A percentile compares a stretch with the other conserved stretches of the same genome.
These are phyloP conservation scores for Sistotremastrum niveocremeum DNA, from an alignment of 768 basidiomycete species.

Conservation along the genomic window DNA sequence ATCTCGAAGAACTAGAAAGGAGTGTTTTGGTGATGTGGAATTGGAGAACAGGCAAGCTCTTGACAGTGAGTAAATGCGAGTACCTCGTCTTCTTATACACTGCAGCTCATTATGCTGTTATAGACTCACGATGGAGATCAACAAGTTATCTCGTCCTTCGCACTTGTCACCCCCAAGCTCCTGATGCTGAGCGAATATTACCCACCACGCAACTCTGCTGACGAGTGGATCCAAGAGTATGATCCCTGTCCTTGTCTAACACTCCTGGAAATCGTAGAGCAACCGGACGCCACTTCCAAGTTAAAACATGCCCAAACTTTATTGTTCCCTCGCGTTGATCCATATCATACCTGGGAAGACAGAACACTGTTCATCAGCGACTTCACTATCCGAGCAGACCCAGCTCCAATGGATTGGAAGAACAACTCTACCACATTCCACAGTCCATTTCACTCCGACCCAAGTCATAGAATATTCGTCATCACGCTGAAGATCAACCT, in stretches of 20 bases:
- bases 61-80: conserved; percentile 29
- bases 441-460: conserved; percentile 35
- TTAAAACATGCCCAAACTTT: conserved; percentile 26
- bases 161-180: conserved; percentile 13
- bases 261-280: conserved; percentile 22
- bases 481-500: conserved; percentile 20
- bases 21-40: conserved; percentile 49
- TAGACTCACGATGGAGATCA: conserved; percentile 1
- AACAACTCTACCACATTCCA: conserved; percentile 17
- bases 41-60: conserved; percentile 42
- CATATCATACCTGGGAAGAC: conserved; percentile 8
- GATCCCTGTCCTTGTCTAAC: conserved; percentile 24
- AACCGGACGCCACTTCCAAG: conserved; percentile 18
- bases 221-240: conserved; percentile 9
- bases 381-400: conserved; percentile 39
- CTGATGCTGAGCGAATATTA: conserved; percentile 10
- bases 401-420: conserved; percentile 29
- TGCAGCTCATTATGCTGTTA: conserved; percentile 4
- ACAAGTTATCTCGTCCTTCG: conserved; percentile 9
- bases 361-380: conserved; percentile 8
- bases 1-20: conserved; percentile 13
- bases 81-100: neutral
- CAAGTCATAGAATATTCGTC: conserved; percentile 30
- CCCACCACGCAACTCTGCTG: conserved; percentile 9
- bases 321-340: conserved; percentile 24